Evolutionary conservation across 2,329 filamentous ascomycete species (phyloP), one percentile per base, ranked within the genome.

Genomic region (Daldinia eschscholtzii): DNA sequence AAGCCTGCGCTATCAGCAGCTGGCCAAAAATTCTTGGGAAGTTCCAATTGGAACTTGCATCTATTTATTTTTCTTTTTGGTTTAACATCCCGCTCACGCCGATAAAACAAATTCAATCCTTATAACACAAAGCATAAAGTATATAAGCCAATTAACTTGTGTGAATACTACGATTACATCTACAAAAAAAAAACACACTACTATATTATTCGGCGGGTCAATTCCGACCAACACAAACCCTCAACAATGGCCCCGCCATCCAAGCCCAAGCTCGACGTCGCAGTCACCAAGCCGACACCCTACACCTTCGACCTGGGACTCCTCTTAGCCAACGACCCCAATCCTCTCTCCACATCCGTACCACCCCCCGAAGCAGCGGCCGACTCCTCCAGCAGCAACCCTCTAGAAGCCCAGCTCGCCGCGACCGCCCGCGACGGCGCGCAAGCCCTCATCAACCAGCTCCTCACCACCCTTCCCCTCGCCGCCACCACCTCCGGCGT

Each of bases 371-470:
- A 70, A 53, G 33, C 68, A 56, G 28, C 67, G 53, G 33, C 2
- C 84, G 96, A 58, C 83, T 86, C 56, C 20, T 23, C 20, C 20
- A 23, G 20, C 81, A 89, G 61, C 68, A 65, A 75, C 60, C 77
- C 84, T 41, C 81, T 90, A 70, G 93, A 97, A 80, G 83, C 85
- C 30, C 87, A 88, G 65, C 90, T 98, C 68, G 86, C 91, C 70
- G 83, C 87, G 44, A 89, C 90, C 23, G 94, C 96, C 62, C 93
- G 94, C 76, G 93, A 97, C 81, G 94, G 93, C 81, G 93, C 94
- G 12, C 96, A 99, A 83, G 90, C 89, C 33, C 89, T 99, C n/a
- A 89, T 99, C 80, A 97, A 97, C 86, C 94, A 98, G 82, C 91
- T 99, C 68, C 90, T 99, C 42, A 93, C 91, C 15, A 95, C 93